Percentiles rank a stretch among this genome's conserved stretches.
phyloP scores from a whole-genome alignment of 208 protist species.

The Trypanosoma scelopori region DNA sequence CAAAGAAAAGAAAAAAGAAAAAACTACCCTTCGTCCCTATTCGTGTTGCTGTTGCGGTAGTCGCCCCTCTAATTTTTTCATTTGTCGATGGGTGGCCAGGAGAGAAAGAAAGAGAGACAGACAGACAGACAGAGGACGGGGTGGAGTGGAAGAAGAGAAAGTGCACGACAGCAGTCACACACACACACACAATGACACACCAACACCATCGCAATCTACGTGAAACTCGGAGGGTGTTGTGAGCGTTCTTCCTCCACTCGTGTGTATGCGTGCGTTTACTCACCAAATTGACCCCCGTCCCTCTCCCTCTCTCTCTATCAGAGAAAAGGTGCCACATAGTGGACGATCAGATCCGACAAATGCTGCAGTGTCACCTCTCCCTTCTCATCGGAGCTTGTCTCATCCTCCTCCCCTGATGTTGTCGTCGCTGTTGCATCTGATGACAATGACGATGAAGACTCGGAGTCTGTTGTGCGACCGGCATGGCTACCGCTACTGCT shows the following conservation, averaged over 20 bases:
- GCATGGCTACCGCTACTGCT: slow-evolving; percentile 5
- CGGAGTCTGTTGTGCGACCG: neutral
- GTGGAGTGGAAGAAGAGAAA: too few species aligned
- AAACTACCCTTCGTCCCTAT: neutral
- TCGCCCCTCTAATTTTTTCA: too few species aligned
- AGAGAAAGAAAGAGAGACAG: too few species aligned
- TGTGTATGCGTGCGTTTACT: too few species aligned
- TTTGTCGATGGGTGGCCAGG: too few species aligned
- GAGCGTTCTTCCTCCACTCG: neutral
- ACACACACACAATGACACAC: too few species aligned
- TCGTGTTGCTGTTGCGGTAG: too few species aligned
- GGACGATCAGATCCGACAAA: slow-evolving; percentile 37
- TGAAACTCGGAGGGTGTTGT: neutral
- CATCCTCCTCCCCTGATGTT: neutral
- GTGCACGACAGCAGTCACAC: too few species aligned
- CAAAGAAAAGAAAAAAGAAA: slow-evolving; percentile 1
- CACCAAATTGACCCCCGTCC: too few species aligned
- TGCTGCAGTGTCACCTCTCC: slow-evolving; percentile 33
- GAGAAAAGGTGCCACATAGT: slow-evolving; percentile 46
- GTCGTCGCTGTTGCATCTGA: neutral
- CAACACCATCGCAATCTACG: too few species aligned
- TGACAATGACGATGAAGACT: neutral
- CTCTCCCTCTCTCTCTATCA: slow-evolving; percentile 12
- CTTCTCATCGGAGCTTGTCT: neutral
- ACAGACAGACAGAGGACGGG: too few species aligned